Evolutionary conservation across 2,329 filamentous ascomycete genomes (phyloP).

Genomic region (Penicillium sp.): DNA sequence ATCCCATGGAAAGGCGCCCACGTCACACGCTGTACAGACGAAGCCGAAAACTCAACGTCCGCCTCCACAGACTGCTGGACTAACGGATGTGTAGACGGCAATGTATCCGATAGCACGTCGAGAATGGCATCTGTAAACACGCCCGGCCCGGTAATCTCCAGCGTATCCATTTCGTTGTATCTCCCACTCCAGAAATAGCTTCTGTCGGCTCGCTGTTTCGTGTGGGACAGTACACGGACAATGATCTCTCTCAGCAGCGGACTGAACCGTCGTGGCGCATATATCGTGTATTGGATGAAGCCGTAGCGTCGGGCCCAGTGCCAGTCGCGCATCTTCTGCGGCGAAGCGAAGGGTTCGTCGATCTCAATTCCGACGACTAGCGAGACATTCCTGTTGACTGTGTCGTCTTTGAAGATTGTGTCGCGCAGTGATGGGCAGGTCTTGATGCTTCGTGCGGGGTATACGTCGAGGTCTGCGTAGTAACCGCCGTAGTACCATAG

Average conservation of each 20-base stretch:
- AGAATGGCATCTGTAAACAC: conserved; percentile 36
- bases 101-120: conserved; percentile 29
- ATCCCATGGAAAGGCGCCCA: conserved; percentile 36
- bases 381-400: conserved; percentile 23
- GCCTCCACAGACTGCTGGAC: conserved; percentile 22
- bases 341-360: conserved; percentile 36
- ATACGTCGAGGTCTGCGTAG: conserved; percentile 36
- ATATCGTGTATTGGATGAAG: conserved; percentile 36
- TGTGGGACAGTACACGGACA: conserved; percentile 33
- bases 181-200: conserved; percentile 13
- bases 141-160: conserved; percentile 35
- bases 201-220: conserved; percentile 24
- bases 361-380: conserved; percentile 37
- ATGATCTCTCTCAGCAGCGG: conserved; percentile 33
- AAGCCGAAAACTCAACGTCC: conserved; percentile 21
- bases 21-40: conserved; percentile 26
- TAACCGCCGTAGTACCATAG: conserved; percentile 38
- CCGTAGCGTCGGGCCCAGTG: conserved; percentile 36
- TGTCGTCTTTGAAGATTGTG: conserved; percentile 13
- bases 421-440: conserved; percentile 26
- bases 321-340: conserved; percentile 33
- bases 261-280: conserved; percentile 35
- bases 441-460: conserved; percentile 28
- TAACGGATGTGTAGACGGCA: conserved; percentile 28
- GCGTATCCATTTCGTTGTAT: conserved; percentile 28